Percentiles rank a stretch among this genome's conserved stretches.
Conservation (phyloP, 2,329 filamentous ascomycete genomes). For the Ceratocystis eucalypticola region DNA sequence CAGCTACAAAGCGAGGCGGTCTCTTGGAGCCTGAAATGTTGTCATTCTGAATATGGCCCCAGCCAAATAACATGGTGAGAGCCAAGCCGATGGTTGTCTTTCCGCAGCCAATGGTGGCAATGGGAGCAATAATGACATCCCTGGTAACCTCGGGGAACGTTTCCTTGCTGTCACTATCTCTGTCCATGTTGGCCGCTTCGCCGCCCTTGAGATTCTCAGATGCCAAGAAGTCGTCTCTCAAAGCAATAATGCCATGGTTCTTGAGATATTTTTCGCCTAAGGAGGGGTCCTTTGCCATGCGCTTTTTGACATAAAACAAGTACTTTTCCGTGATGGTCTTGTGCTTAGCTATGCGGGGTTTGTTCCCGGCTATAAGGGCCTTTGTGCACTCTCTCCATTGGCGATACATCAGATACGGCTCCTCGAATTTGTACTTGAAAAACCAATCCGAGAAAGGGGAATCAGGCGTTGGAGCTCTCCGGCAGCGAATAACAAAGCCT, state of each 20-base stretch:
- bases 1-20: constrained; percentile 62
- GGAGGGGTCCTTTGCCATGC: constrained; percentile 53
- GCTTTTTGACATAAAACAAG: constrained; percentile 62
- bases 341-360: constrained; percentile 75
- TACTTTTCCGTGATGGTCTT: constrained; percentile 83
- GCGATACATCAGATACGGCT: constrained; percentile 95
- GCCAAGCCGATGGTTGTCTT: constrained; percentile 88
- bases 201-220: constrained; percentile 74
- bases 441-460: constrained; percentile 80
- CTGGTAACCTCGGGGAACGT: constrained; percentile 38
- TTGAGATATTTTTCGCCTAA: constrained; percentile 60
- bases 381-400: constrained; percentile 98
- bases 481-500: constrained; percentile 91
- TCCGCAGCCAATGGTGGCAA: constrained; percentile 89
- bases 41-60: constrained; percentile 93
- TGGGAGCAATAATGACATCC: constrained; percentile 72
- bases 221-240: constrained; percentile 76
- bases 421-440: constrained; percentile 99
- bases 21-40: constrained; percentile 65
- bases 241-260: constrained; percentile 89
- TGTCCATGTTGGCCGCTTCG: constrained; percentile 71
- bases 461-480: constrained; percentile 41
- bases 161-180: constrained; percentile 32
- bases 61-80: constrained; percentile 68
- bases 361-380: constrained; percentile 60